Conservation (phyloP, 169 alveolate genomes). For the Theileria parva region DNA sequence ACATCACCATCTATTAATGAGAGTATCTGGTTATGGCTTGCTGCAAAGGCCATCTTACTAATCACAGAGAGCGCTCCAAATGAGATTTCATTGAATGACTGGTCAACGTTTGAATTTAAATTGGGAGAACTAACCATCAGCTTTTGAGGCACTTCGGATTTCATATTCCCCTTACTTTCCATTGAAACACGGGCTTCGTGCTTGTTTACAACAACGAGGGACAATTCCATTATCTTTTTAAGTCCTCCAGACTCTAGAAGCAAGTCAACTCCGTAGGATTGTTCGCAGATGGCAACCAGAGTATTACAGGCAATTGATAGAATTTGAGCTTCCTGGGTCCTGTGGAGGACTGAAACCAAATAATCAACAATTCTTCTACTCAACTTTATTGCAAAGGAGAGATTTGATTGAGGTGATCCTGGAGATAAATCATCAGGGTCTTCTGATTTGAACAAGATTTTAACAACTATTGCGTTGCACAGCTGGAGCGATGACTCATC, state of each 20-base stretch:
- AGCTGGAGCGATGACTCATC: constrained; percentile 40
- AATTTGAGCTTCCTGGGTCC: constrained; percentile 8
- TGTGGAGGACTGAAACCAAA: constrained; percentile 16
- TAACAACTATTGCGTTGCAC: constrained; percentile 29
- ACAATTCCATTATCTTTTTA: constrained; percentile 17
- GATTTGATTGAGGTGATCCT: not conserved
- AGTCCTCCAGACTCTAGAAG: constrained; percentile 36
- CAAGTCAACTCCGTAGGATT: constrained; percentile 47
- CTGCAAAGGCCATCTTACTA: constrained; percentile 83
- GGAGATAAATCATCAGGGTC: not conserved
- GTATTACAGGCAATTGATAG: constrained; percentile 38
- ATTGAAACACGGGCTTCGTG: constrained; percentile 9
- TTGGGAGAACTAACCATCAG: not conserved
- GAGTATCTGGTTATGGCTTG: constrained; percentile 76
- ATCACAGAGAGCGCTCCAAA: constrained; percentile 84
- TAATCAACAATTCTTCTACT: not conserved
- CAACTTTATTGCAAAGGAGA: not conserved
- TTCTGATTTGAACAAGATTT: constrained; percentile 20
- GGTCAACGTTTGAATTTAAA: constrained; percentile 2
- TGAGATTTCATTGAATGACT: constrained; percentile 66
- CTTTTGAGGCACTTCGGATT: constrained; percentile 1
- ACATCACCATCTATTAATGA: constrained; percentile 72
- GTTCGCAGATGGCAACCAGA: constrained; percentile 39
- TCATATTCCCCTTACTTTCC: constrained; percentile 15
- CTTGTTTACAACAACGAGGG: constrained; percentile 28